phyloP scores from a whole-genome alignment of 257 asterid species.

The Solanum tarijense region DNA sequence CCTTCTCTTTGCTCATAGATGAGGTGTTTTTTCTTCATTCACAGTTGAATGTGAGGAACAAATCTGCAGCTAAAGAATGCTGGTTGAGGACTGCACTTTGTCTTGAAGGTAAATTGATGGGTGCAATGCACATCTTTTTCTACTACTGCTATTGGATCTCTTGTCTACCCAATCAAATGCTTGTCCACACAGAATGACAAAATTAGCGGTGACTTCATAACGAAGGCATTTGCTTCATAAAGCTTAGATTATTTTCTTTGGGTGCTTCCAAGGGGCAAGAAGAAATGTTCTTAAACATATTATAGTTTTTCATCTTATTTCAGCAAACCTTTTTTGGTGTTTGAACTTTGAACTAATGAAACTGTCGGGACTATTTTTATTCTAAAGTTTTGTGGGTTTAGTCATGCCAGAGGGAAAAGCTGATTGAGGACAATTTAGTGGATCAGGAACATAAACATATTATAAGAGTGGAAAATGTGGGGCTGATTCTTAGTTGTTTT shows the following conservation, averaged over 20 bases:
- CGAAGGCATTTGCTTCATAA: background rate
- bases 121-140: conserved; percentile 1
- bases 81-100: conserved; percentile 75
- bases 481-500: background rate
- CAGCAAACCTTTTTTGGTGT: background rate
- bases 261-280: background rate
- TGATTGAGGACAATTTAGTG: background rate
- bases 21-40: conserved; percentile 9
- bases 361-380: background rate
- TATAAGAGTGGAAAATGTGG: background rate
- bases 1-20: background rate
- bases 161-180: background rate
- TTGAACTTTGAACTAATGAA: background rate
- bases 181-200: background rate
- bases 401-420: background rate
- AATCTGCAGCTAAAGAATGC: conserved; percentile 94
- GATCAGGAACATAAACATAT: background rate
- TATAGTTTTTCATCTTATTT: background rate
- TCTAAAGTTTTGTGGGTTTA: background rate
- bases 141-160: background rate
- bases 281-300: background rate
- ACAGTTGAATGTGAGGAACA: conserved; percentile 88
- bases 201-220: background rate
- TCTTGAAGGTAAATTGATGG: conserved; percentile 59
- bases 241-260: background rate